Conservation (phyloP, 306 rosid genomes). For the Comarum palustre region DNA sequence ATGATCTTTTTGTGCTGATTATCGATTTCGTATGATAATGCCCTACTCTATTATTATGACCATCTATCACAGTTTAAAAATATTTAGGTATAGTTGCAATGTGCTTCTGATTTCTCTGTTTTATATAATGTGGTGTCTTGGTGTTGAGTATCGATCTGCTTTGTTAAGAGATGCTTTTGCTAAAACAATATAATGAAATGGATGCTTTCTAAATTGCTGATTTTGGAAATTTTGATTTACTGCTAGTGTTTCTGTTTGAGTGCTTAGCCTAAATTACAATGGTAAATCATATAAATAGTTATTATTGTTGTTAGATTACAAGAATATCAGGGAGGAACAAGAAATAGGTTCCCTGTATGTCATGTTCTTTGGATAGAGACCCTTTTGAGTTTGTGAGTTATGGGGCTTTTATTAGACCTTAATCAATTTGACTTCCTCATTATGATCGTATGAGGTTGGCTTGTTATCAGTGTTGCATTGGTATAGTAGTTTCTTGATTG, state of each 20-base stretch:
- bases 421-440: not conserved
- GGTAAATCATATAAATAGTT: not conserved
- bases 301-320: not conserved
- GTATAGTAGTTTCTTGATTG: not conserved
- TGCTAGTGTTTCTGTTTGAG: not conserved
- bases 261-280: not conserved
- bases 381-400: not conserved
- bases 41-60: conserved; percentile 15
- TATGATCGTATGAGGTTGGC: not conserved
- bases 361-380: not conserved
- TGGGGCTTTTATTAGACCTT: not conserved
- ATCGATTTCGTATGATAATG: conserved; percentile 29
- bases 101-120: not conserved
- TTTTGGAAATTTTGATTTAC: not conserved
- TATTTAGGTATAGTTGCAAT: conserved; percentile 5
- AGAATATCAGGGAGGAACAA: not conserved
- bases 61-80: not conserved
- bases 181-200: not conserved
- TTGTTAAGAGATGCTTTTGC: not conserved
- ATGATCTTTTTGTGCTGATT: conserved; percentile 30
- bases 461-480: not conserved
- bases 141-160: not conserved
- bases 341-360: not conserved
- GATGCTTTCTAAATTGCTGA: not conserved
- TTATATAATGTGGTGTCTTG: conserved; percentile 10